A percentile compares a stretch with the other conserved stretches of the same genome.
Conservation (phyloP, 139 green algal species). For the Axilococcus clingmanii region DNA sequence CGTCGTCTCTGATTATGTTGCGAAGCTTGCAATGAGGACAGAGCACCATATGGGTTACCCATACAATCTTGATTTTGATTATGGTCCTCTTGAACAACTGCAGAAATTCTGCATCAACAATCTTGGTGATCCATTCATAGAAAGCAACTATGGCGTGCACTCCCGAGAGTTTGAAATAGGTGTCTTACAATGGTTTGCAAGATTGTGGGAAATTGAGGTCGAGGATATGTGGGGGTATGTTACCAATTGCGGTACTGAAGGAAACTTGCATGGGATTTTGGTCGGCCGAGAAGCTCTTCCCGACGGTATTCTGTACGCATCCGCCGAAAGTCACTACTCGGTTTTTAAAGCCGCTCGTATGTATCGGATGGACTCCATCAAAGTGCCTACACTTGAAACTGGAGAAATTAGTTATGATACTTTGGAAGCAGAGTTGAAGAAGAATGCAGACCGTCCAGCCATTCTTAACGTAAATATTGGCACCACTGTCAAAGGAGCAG, state of each 20-base stretch:
- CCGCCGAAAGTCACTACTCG: constrained; percentile 89
- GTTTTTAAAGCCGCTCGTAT: constrained; percentile 93
- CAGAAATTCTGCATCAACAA: constrained; percentile 96
- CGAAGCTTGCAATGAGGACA: constrained; percentile 68
- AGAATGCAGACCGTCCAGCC: constrained; percentile 65
- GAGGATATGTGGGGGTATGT: constrained; percentile 97
- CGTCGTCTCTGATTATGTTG: constrained; percentile 69
- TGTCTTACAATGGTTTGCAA: constrained; percentile 95
- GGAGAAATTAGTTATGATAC: constrained; percentile 93
- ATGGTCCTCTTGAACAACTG: constrained; percentile 72
- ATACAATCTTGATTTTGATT: constrained; percentile 99
- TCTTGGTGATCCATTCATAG: constrained; percentile 93
- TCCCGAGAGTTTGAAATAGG: constrained; percentile 82
- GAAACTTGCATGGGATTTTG: constrained; percentile 95
- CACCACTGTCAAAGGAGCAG: constrained; percentile 84
- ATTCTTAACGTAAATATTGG: constrained; percentile 98
- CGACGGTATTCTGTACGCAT: constrained; percentile 84
- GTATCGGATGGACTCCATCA: constrained; percentile 90
- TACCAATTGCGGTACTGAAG: constrained; percentile 97
- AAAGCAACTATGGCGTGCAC: constrained; percentile 95
- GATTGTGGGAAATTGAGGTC: constrained; percentile 87
- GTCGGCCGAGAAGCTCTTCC: constrained; percentile 80
- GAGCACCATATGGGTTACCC: constrained; percentile 90
- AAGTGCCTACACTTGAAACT: constrained; percentile 62
- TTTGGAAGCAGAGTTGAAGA: constrained; percentile 40